A percentile compares a stretch with the other conserved stretches of the same genome.
phyloP scores from a whole-genome alignment of 345 rosid species.

The Jatropha curcas region DNA sequence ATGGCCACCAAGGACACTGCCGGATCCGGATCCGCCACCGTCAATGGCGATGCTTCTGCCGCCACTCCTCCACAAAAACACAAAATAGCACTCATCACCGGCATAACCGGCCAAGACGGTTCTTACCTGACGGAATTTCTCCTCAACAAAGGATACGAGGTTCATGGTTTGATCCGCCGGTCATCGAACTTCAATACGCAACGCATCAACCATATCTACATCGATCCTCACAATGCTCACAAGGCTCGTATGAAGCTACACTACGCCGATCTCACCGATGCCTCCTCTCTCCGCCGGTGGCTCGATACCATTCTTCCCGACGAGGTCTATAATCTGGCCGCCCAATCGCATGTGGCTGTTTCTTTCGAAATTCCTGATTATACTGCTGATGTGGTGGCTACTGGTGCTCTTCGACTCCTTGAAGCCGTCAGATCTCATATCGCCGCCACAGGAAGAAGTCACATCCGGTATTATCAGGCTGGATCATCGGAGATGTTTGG shows the following conservation, averaged over 20 bases:
- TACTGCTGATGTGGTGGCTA: constrained; percentile 93
- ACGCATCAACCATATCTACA: constrained; percentile 92
- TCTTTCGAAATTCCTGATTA: constrained; percentile 97
- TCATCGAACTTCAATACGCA: constrained; percentile 98
- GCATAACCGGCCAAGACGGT: constrained; percentile 97
- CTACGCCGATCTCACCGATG: constrained; percentile 81
- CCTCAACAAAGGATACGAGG: constrained; percentile 74
- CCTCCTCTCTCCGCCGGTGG: constrained; percentile 97
- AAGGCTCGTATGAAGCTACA: constrained; percentile 92
- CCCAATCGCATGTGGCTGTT: constrained; percentile 93
- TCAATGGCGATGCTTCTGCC: constrained; percentile 30
- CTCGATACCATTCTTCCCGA: constrained; percentile 81
- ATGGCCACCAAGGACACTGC: constrained; percentile 35
- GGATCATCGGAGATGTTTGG: constrained; percentile 99
- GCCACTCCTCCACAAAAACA: constrained; percentile 12
- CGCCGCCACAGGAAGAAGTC: constrained; percentile 61
- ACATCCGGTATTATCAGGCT: constrained; percentile 82
- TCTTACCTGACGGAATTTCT: constrained; percentile 91
- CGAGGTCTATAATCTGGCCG: constrained; percentile 94
- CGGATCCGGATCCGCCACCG: constrained; percentile 35
- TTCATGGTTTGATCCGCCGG: constrained; percentile 88
- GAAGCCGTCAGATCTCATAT: constrained; percentile 94
- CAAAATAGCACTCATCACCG: constrained; percentile 78
- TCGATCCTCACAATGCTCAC: constrained; percentile 88
- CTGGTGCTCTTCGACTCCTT: constrained; percentile 87